Percentiles rank a stretch among this genome's conserved stretches.
These are phyloP conservation scores for Oidiodendron maius DNA, from an alignment of 495 filamentous ascomycete genomes.

Conservation along the genomic window DNA sequence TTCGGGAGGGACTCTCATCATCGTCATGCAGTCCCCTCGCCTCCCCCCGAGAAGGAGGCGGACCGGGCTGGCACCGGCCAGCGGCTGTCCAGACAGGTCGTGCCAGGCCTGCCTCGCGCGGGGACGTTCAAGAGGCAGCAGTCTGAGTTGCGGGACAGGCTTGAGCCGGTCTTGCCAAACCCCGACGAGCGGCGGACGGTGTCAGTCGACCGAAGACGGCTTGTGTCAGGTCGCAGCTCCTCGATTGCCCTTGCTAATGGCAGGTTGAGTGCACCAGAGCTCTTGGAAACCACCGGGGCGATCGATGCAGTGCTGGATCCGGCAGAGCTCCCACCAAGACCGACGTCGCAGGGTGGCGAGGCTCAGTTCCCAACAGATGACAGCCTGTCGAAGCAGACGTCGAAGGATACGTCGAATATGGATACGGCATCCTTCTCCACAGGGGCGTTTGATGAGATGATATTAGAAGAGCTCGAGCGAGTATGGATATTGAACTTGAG, in stretches of 20 bases:
- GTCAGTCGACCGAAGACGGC: constrained; percentile 53
- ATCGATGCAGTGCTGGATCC: constrained; percentile 11
- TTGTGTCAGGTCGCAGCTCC: constrained; percentile 9
- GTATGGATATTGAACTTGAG: constrained; percentile 96
- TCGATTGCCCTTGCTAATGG: constrained; percentile 6
- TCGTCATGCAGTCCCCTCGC: background rate
- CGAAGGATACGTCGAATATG: constrained; percentile 12
- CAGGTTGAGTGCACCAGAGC: constrained; percentile 19
- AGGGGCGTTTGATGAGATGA: constrained; percentile 48
- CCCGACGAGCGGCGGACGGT: constrained; percentile 63
- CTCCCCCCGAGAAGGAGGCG: constrained; percentile 8
- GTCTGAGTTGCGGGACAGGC: constrained; percentile 68
- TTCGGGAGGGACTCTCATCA: constrained; percentile 24
- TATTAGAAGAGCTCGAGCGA: constrained; percentile 77
- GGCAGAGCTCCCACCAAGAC: background rate
- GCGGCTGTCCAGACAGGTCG: constrained; percentile 61
- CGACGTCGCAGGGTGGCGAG: constrained; percentile 12
- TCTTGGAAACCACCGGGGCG: constrained; percentile 12
- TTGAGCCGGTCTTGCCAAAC: constrained; percentile 56
- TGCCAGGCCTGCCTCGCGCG: constrained; percentile 71
- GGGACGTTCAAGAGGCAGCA: constrained; percentile 75
- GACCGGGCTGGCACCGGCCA: constrained; percentile 40
- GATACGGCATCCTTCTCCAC: constrained; percentile 38
- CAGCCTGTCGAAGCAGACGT: too few species aligned
- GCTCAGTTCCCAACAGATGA: constrained; percentile 14